Evolutionary conservation across 495 filamentous ascomycete genomes (phyloP).

Genomic region (Tuber microsphaerosporum): DNA sequence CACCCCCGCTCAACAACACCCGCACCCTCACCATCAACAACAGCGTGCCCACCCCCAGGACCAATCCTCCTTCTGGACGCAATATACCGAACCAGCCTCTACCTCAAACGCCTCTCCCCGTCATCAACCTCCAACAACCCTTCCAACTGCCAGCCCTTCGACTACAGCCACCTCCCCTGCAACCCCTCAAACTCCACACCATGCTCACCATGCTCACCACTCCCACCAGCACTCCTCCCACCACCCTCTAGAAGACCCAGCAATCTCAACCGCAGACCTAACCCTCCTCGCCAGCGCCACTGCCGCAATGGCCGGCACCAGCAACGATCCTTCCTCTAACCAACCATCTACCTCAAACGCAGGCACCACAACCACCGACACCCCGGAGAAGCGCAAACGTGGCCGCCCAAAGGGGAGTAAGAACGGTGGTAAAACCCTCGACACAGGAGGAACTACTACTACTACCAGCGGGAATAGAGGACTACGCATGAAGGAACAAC

Average conservation of each 20-base stretch:
- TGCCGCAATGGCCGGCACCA: conserved; percentile 27
- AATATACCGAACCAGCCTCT: conserved; percentile 31
- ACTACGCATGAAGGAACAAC: background rate
- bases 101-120: background rate
- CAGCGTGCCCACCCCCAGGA: conserved; percentile 7
- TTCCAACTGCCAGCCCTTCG: background rate
- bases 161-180: background rate
- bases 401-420: conserved; percentile 38
- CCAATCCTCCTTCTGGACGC: conserved; percentile 38
- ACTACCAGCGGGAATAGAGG: background rate
- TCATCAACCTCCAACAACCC: background rate
- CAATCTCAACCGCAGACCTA: conserved; percentile 29
- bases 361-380: conserved; percentile 14
- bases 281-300: conserved; percentile 36
- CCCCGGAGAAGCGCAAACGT: conserved; percentile 34
- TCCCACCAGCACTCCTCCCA: conserved; percentile 1
- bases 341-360: conserved; percentile 6
- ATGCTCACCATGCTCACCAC: background rate
- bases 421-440: conserved; percentile 23
- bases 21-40: conserved; percentile 19
- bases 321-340: background rate
- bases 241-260: conserved; percentile 22
- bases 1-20: conserved; percentile 9
- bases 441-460: background rate
- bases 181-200: background rate